Evolutionary conservation across 2,329 filamentous ascomycete species (phyloP).

Genomic region (Anthostomella pinea): DNA sequence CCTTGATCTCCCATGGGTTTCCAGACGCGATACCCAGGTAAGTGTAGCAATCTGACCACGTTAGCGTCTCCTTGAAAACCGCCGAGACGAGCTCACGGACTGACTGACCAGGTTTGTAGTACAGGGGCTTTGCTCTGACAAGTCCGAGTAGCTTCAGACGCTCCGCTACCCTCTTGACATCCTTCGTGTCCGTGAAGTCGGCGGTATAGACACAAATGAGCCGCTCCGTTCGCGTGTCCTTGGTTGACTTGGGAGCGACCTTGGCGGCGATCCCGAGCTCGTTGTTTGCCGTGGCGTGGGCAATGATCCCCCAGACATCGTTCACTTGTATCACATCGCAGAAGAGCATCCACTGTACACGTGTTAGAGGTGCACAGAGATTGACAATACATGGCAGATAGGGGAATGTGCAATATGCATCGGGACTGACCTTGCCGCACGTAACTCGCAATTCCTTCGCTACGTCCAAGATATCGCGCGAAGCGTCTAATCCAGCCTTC

Average conservation of each 20-base stretch:
- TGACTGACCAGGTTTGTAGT: conserved; percentile 72
- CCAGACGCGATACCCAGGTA: conserved; percentile 59
- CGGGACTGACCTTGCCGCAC: conserved; percentile 59
- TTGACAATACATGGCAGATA: background rate
- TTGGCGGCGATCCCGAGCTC: conserved; percentile 72
- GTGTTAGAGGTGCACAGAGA: conserved; percentile 1
- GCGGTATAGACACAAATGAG: conserved; percentile 77
- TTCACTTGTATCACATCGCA: conserved; percentile 53
- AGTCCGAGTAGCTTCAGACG: conserved; percentile 62
- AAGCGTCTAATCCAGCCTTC: conserved; percentile 46
- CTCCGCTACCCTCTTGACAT: conserved; percentile 66
- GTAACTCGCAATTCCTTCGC: conserved; percentile 58
- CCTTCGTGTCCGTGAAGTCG: conserved; percentile 66
- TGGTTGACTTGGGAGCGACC: conserved; percentile 57
- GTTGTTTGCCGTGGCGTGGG: conserved; percentile 63
- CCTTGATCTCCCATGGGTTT: conserved; percentile 61
- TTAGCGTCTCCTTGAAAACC: conserved; percentile 3
- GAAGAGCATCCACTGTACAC: conserved; percentile 68
- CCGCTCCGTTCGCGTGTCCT: conserved; percentile 42
- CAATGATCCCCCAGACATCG: conserved; percentile 63
- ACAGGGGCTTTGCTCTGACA: conserved; percentile 55
- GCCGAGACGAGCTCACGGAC: conserved; percentile 22
- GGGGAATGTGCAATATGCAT: background rate
- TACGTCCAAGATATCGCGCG: conserved; percentile 56
- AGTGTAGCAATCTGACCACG: conserved; percentile 61